phyloP scores from a whole-genome alignment of 805 yeast genomes.

The Metschnikowia reukaufii region DNA sequence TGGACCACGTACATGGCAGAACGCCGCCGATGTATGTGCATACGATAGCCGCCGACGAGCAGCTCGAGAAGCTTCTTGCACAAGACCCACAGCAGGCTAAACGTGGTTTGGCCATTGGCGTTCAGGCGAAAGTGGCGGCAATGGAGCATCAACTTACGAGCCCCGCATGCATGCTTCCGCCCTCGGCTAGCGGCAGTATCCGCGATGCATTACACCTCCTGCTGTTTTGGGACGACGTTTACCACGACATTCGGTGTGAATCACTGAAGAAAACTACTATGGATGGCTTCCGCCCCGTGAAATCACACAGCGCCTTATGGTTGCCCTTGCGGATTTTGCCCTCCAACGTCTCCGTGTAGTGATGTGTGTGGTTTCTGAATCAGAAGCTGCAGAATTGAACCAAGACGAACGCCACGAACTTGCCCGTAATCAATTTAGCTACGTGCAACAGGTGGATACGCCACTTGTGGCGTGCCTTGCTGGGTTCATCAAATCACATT shows the following conservation, averaged over 20 bases:
- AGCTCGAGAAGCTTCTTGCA: constrained; percentile 2
- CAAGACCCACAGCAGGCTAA: not conserved
- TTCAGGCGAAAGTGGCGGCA: constrained; percentile 3
- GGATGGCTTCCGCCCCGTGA: constrained; percentile 13
- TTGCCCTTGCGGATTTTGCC: constrained; percentile 13
- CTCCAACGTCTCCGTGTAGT: constrained; percentile 13
- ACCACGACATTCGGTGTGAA: constrained; percentile 17
- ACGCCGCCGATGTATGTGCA: not conserved
- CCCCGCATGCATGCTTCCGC: not conserved
- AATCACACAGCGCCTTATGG: constrained; percentile 8
- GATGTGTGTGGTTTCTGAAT: constrained; percentile 8
- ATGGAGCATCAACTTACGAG: constrained; percentile 8
- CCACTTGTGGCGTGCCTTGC: constrained; percentile 9
- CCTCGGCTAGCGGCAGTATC: constrained; percentile 2
- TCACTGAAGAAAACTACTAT: constrained; percentile 1
- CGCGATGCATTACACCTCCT: constrained; percentile 11
- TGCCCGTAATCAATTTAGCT: constrained; percentile 5
- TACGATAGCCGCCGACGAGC: not conserved
- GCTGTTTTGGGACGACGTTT: constrained; percentile 18
- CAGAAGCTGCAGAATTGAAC: constrained; percentile 2
- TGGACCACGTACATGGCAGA: not conserved
- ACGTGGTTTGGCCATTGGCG: not conserved
- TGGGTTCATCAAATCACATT: constrained; percentile 4
- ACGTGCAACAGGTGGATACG: constrained; percentile 9
- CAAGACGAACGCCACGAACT: constrained; percentile 16